Base-by-base conservation (phyloP, 2,329 filamentous ascomycete species). In the Polytolypa hystricis region DNA sequence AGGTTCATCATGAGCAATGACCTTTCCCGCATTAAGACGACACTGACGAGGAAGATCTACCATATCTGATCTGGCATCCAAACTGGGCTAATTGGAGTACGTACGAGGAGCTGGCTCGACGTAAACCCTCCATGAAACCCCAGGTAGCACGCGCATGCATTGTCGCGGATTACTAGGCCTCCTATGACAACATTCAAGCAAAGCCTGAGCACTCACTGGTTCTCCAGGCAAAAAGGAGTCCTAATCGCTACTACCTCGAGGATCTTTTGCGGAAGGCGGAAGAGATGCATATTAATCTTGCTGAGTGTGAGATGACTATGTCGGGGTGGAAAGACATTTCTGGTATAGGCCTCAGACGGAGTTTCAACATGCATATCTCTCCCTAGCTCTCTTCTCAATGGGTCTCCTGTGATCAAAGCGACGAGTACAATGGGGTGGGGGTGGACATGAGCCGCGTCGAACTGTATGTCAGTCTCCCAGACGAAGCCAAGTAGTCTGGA, bases 1-100 rank as follows among this genome's bases (percentile, higher is more conserved):
- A 35, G 39, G 15, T 35, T 23, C n/a, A 38, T 41, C 21, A 41
- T 41, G 39, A 35, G 14, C 35, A 41, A 41, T 25, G 39, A 35
- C 12, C 10, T 38, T 19, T 37, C 35, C 4, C 27, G 16, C 15
- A 30, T 37, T 19, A 28, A 6, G n/a, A n/a, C 5, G 18, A 35
- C 17, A 27, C 15, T 18, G 12, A 12, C 4, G 4, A 15, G 9
- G 5, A 16, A 3, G 19, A 31, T 6, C 19, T 37, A 9, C 35
- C 35, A 11, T 32, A 25, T 15, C 17, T 18, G 5, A 37, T 37
- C 11, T 37, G 35, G 35, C 25, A 31, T 37, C 35, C 35, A 15
- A 10, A 19, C n/a, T 12, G 15, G 8, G 27, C 35, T 3, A 11
- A 23, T 26, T 5, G n/a, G 12, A 12, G 16, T 11, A 37, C 29